phyloP scores from a whole-genome alignment of 768 basidiomycete species.

The Favolaschia claudopus region DNA sequence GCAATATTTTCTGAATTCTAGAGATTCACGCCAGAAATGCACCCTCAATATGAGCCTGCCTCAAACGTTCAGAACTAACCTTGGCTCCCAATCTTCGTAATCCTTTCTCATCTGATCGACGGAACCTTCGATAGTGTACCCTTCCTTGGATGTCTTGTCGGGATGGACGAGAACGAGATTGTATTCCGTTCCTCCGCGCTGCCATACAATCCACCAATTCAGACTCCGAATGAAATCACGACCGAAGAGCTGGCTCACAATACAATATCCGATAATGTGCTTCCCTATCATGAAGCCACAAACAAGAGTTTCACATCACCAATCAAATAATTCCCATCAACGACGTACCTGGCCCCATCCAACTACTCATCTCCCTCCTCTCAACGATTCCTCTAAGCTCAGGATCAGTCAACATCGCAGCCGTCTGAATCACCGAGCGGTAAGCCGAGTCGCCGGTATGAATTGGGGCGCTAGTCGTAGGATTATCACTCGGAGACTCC shows the following conservation, averaged over 20 bases:
- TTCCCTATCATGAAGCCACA: background rate
- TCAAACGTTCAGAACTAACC: slow-evolving; percentile 36
- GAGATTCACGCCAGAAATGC: background rate
- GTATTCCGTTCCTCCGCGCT: slow-evolving; percentile 49
- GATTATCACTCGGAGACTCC: too few species aligned
- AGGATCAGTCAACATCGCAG: slow-evolving; percentile 55
- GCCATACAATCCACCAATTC: too few species aligned
- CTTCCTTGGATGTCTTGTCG: slow-evolving; percentile 47
- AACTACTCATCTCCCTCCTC: slow-evolving; percentile 57
- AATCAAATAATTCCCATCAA: too few species aligned
- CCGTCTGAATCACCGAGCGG: slow-evolving; percentile 58
- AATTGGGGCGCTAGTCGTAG: slow-evolving; percentile 46
- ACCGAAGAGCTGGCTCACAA: slow-evolving; percentile 32
- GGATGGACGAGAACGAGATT: slow-evolving; percentile 56
- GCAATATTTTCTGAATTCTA: slow-evolving; percentile 54
- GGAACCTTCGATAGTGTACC: slow-evolving; percentile 52
- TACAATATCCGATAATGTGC: slow-evolving; percentile 46
- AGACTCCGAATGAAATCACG: background rate
- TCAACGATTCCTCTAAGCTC: slow-evolving; percentile 61
- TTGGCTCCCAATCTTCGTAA: slow-evolving; percentile 57
- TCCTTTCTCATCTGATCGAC: slow-evolving; percentile 55
- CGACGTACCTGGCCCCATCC: slow-evolving; percentile 60
- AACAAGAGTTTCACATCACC: too few species aligned
- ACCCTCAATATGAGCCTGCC: background rate
- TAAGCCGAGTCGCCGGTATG: slow-evolving; percentile 73